Percentiles rank a stretch among this genome's conserved stretches.
Conservation (phyloP, 805 yeast species). For the Pichia occidentalis region DNA sequence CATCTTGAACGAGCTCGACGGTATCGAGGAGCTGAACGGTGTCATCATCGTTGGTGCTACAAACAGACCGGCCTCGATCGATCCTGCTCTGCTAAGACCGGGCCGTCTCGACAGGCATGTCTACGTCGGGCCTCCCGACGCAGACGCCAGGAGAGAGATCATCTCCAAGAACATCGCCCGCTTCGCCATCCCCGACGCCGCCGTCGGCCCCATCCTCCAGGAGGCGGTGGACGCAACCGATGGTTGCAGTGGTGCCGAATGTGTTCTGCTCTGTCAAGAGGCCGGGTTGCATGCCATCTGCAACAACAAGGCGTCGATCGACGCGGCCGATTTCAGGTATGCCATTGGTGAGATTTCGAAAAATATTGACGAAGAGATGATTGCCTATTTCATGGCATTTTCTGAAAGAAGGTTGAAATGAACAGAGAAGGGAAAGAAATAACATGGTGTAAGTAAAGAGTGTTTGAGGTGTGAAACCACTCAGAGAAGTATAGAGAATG, state of each 20-base stretch:
- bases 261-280: constrained; percentile 85
- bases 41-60: constrained; percentile 96
- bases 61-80: constrained; percentile 88
- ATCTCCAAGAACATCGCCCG: constrained; percentile 59
- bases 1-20: constrained; percentile 89
- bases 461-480: too few relatives aligned
- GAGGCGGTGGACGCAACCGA: constrained; percentile 59
- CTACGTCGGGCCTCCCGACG: constrained; percentile 89
- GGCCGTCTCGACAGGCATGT: constrained; percentile 93
- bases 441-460: too few relatives aligned
- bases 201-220: constrained; percentile 32
- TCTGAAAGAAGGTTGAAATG: too few relatives aligned
- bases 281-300: constrained; percentile 93
- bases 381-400: constrained; percentile 62
- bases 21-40: constrained; percentile 90
- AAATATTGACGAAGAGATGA: constrained; percentile 83
- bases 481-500: constrained; percentile 4
- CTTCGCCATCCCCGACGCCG: constrained; percentile 47
- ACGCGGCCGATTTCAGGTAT: constrained; percentile 48
- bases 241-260: constrained; percentile 97
- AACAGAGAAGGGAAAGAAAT: too few relatives aligned
- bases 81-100: constrained; percentile 88
- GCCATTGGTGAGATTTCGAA: constrained; percentile 64
- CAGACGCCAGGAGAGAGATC: constrained; percentile 72
- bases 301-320: too few relatives aligned